These are phyloP conservation scores for Exophiala sp. DNA, from an alignment of 2,329 filamentous ascomycete species.

Conservation along the genomic window DNA sequence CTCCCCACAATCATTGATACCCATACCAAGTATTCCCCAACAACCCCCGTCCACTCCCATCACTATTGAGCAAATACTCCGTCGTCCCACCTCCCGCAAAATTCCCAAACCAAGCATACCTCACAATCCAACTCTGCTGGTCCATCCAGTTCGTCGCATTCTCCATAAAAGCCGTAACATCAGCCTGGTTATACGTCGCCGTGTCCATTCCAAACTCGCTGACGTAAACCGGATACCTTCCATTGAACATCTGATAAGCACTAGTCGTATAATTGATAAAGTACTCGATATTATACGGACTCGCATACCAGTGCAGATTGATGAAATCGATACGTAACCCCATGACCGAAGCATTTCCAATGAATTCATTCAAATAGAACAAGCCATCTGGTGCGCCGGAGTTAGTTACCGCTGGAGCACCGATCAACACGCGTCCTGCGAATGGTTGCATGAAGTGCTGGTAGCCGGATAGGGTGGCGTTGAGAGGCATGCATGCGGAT, in stretches of 20 bases:
- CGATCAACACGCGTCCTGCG: slow-evolving; percentile 38
- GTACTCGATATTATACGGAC: slow-evolving; percentile 33
- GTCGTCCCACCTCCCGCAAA: slow-evolving; percentile 7
- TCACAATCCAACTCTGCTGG: slow-evolving; percentile 33
- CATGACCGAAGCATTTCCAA: slow-evolving; percentile 33
- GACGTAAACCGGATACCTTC: slow-evolving; percentile 41
- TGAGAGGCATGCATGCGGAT: slow-evolving; percentile 35
- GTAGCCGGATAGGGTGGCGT: slow-evolving; percentile 36
- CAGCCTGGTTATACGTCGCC: slow-evolving; percentile 35
- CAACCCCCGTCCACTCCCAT: slow-evolving; percentile 9
- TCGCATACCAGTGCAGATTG: slow-evolving; percentile 46
- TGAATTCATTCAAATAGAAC: slow-evolving; percentile 39
- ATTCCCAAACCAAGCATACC: slow-evolving; percentile 41
- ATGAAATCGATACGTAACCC: slow-evolving; percentile 38
- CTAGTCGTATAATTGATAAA: slow-evolving; percentile 37
- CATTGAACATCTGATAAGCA: slow-evolving; percentile 33
- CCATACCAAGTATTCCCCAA: slow-evolving; percentile 16
- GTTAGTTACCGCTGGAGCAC: slow-evolving; percentile 41
- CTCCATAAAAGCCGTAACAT: slow-evolving; percentile 34
- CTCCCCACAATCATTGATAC: neutral
- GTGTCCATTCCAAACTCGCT: slow-evolving; percentile 48
- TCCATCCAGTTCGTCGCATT: slow-evolving; percentile 40
- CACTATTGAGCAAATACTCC: slow-evolving; percentile 29
- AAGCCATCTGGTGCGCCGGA: slow-evolving; percentile 34
- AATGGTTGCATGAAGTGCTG: slow-evolving; percentile 40